Base-by-base conservation (phyloP, 2,329 filamentous ascomycete genomes). In the Pestalotiopsis sp. region DNA sequence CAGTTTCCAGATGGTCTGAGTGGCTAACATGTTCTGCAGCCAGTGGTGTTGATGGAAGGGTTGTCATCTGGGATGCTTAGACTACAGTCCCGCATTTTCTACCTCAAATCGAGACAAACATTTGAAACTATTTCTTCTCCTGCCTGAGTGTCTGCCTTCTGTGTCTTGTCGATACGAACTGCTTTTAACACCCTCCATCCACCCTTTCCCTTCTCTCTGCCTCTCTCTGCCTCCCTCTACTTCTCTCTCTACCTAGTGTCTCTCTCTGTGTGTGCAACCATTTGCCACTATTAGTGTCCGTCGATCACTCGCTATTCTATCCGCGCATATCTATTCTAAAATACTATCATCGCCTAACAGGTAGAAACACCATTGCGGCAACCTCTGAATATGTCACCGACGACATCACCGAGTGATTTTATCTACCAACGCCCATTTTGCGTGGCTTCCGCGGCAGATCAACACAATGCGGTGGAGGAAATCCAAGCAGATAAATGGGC, bases 1-100 rank as follows among this genome's bases (percentile, higher is more conserved):
- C 73, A 75, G 57, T 25, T 23, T 64, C 70, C 57, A 7, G 36
- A 20, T 68, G 71, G 69, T 76, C 66, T 57, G 36, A 56, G 11
- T 64, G 58, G 68, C 77, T 82, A 76, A 79, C 72, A 70, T 68
- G 17, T 49, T 64, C 69, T 74, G 71, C 76, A 94, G 92, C 92
- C 72, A 94, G 91, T 79, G 93, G 93, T 73, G 92, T 96, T 66
- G 93, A 96, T 79, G 93, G 93, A 71, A 89, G 93, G 76, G 85
- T 96, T 73, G 93, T 95, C 64, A 89, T 96, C 73, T 96, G 93
- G 93, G 86, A 86, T 72, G 84, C 86, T 65, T 94, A 89, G 78
- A 77, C 36, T 31, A 11, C 58, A 49, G 41, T 49, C n/a, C 58
- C 45, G 72, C 68, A 75, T 68, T 73, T 36, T 52, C 59, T 63